These are phyloP conservation scores for Talaromyces borbonicus DNA, from an alignment of 495 filamentous ascomycete species.

Conservation along the genomic window DNA sequence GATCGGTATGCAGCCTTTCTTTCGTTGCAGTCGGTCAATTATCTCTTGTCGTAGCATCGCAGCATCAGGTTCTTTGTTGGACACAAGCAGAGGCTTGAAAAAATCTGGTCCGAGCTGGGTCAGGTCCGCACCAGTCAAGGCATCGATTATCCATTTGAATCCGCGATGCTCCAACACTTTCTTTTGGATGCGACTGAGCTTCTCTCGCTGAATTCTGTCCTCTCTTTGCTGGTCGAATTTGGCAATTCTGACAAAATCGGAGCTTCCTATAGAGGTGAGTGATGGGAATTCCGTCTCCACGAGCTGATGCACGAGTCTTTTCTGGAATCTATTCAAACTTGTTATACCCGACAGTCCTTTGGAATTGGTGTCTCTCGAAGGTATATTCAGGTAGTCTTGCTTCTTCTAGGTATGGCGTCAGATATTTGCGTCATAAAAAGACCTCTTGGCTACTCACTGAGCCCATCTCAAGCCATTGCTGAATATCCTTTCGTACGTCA, in stretches of 20 bases:
- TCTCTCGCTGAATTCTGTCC: conserved; percentile 25
- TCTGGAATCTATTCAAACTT: conserved; percentile 42
- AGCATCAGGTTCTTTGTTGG: conserved; percentile 23
- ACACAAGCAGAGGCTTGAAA: conserved; percentile 26
- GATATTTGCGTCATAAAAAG: not conserved
- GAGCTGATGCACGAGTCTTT: conserved; percentile 58
- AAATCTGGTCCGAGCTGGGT: conserved; percentile 39
- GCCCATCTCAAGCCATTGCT: conserved; percentile 33
- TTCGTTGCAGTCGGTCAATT: conserved; percentile 33
- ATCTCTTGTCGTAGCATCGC: conserved; percentile 17
- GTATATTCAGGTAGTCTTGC: conserved; percentile 21
- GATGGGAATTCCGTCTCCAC: conserved; percentile 53
- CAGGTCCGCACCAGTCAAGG: conserved; percentile 50
- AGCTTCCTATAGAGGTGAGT: conserved; percentile 35
- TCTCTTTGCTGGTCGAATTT: conserved; percentile 39
- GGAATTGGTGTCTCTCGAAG: conserved; percentile 12
- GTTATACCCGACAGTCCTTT: conserved; percentile 1
- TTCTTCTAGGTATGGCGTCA: not conserved
- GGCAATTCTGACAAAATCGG: conserved; percentile 44
- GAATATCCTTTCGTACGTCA: conserved; percentile 37
- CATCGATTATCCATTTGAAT: conserved; percentile 63
- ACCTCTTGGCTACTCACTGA: conserved; percentile 12
- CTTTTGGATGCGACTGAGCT: conserved; percentile 27
- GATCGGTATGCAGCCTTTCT: conserved; percentile 35
- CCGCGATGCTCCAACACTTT: conserved; percentile 44